phyloP scores from a whole-genome alignment of 305 asterid species.

The Fraxinus floribunda region DNA sequence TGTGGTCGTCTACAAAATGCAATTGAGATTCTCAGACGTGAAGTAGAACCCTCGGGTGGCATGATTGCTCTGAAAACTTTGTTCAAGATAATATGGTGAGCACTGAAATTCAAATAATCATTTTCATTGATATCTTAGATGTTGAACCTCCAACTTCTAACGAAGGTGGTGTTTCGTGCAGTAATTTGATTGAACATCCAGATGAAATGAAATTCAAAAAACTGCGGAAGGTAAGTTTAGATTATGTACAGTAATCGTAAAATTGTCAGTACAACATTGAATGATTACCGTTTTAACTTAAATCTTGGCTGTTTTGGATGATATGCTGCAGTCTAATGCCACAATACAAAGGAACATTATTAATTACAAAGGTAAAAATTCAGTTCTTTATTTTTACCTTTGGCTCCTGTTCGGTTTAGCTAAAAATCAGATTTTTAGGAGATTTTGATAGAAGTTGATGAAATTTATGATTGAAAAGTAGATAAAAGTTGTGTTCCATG shows the following conservation, averaged over 20 bases:
- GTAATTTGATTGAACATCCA: slow-evolving; percentile 86
- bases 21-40: slow-evolving; percentile 56
- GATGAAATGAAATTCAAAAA: slow-evolving; percentile 69
- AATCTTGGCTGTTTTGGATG: slow-evolving; percentile 22
- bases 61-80: slow-evolving; percentile 53
- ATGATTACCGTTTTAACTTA: slow-evolving; percentile 7
- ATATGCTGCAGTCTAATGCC: slow-evolving; percentile 65
- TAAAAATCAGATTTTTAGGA: neutral
- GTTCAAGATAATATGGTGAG: slow-evolving; percentile 57
- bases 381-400: slow-evolving; percentile 11
- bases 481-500: neutral
- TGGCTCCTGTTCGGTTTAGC: neutral
- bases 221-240: slow-evolving; percentile 64
- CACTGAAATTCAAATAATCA: neutral
- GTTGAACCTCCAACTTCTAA: slow-evolving; percentile 12
- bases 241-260: neutral
- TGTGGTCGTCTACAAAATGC: slow-evolving; percentile 68
- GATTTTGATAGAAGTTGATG: neutral
- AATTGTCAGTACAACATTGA: neutral
- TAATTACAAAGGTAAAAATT: slow-evolving; percentile 52
- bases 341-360: slow-evolving; percentile 64
- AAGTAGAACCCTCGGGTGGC: slow-evolving; percentile 50
- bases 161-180: slow-evolving; percentile 34
- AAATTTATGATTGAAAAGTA: neutral
- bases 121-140: neutral